Evolutionary conservation across 2,329 filamentous ascomycete genomes (phyloP).

Genomic region (Thielaviopsis punctulata): DNA sequence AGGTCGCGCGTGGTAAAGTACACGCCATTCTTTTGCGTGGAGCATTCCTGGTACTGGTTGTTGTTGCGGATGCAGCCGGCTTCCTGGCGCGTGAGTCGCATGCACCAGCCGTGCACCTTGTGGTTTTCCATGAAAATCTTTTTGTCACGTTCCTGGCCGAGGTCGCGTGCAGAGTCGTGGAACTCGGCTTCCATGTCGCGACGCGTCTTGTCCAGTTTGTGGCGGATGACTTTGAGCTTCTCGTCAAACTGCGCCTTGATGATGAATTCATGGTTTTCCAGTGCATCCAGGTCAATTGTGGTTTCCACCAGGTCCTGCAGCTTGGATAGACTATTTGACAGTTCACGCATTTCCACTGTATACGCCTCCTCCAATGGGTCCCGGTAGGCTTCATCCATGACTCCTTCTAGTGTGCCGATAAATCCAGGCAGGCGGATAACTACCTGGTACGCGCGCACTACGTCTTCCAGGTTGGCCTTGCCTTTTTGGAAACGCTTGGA

Average conservation of each 20-base stretch:
- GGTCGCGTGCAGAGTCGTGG: conserved; percentile 54
- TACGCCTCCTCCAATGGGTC: conserved; percentile 76
- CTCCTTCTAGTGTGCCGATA: conserved; percentile 69
- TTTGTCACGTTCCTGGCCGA: conserved; percentile 89
- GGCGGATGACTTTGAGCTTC: conserved; percentile 67
- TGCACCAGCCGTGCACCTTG: conserved; percentile 89
- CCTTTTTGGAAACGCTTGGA: conserved; percentile 90
- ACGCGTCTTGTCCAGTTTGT: conserved; percentile 72
- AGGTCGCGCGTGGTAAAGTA: conserved; percentile 86
- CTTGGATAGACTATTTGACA: conserved; percentile 64
- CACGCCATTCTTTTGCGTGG: conserved; percentile 96
- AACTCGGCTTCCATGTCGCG: conserved; percentile 75
- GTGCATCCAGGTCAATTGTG: conserved; percentile 83
- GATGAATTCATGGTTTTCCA: conserved; percentile 95
- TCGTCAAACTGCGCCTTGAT: conserved; percentile 99
- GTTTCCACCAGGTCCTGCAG: conserved; percentile 97
- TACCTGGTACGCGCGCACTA: conserved; percentile 88
- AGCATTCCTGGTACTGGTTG: conserved; percentile 78
- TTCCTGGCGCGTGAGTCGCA: conserved; percentile 80
- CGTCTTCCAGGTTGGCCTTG: conserved; percentile 83
- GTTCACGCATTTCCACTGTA: conserved; percentile 61
- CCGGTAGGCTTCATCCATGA: conserved; percentile 91
- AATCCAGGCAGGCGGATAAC: conserved; percentile 83
- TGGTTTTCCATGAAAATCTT: conserved; percentile 97
- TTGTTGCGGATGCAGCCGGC: conserved; percentile 88